Evolutionary conservation across 805 yeast species (phyloP).

Genomic region (Tetrapisispora fleetii): DNA sequence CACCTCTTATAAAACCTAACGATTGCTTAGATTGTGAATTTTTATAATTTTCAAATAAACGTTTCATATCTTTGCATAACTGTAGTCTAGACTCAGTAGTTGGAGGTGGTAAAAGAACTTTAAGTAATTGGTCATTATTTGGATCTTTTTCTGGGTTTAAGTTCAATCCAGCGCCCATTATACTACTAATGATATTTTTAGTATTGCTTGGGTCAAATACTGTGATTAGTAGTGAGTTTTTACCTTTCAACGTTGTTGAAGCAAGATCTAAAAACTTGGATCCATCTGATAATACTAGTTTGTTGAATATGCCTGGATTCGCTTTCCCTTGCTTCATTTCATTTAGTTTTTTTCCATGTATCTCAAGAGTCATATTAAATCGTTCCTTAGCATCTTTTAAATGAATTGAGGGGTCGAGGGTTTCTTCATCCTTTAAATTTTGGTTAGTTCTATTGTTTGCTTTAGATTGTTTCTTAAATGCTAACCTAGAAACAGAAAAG

Average conservation of each 20-base stretch:
- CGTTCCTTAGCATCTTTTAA: conserved; percentile 7
- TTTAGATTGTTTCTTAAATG: conserved; percentile 8
- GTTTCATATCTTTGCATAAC: conserved; percentile 50
- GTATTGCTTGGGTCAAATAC: conserved; percentile 76
- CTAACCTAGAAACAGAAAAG: conserved; percentile 2
- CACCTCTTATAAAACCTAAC: conserved; percentile 47
- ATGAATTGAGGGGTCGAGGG: background rate
- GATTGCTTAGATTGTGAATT: conserved; percentile 41
- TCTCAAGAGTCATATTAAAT: conserved; percentile 42
- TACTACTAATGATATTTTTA: conserved; percentile 59
- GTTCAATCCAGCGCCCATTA: conserved; percentile 58
- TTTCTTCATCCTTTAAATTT: conserved; percentile 27
- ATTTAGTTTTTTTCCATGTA: conserved; percentile 45
- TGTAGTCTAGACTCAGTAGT: conserved; percentile 56
- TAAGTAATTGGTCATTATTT: conserved; percentile 59
- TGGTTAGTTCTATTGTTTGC: conserved; percentile 17
- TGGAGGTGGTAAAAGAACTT: conserved; percentile 65
- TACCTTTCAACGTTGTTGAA: conserved; percentile 58
- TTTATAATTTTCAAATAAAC: conserved; percentile 53
- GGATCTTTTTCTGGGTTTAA: conserved; percentile 75
- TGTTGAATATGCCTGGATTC: conserved; percentile 56
- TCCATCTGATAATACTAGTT: conserved; percentile 41
- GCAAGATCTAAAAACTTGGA: conserved; percentile 55
- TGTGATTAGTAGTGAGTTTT: conserved; percentile 59
- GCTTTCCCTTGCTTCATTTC: conserved; percentile 64